phyloP scores from a whole-genome alignment of 129 eudicot species.

The Arctium lappa region DNA sequence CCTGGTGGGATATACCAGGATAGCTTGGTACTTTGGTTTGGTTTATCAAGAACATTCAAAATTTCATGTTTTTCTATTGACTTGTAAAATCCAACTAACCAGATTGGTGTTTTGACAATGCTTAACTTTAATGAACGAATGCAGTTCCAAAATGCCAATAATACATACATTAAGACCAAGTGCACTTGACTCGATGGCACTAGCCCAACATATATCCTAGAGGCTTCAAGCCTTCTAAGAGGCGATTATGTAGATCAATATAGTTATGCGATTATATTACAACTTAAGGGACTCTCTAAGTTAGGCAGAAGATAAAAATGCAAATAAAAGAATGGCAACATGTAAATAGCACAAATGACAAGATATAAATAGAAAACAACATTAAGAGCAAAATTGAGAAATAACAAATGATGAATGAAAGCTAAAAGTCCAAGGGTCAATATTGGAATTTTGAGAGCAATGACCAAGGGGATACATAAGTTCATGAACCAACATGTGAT shows the following conservation, averaged over 20 bases:
- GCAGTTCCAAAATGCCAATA: background rate
- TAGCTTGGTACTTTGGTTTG: background rate
- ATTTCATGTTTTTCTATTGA: background rate
- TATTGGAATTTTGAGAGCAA: background rate
- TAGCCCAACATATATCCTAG: background rate
- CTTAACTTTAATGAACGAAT: background rate
- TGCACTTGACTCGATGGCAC: background rate
- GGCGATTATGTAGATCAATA: background rate
- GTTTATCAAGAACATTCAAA: background rate
- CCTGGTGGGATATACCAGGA: background rate
- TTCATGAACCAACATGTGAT: background rate
- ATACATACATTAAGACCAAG: background rate
- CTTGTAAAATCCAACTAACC: background rate
- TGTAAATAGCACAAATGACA: conserved; percentile 2
- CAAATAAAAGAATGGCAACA: background rate
- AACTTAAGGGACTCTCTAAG: conserved; percentile 6
- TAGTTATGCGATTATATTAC: background rate
- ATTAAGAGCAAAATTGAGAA: background rate
- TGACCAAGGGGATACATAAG: background rate
- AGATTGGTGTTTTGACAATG: background rate
- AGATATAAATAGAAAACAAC: background rate
- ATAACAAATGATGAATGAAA: background rate
- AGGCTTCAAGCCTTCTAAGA: conserved; percentile 9
- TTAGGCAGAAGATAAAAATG: background rate
- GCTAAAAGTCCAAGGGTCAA: background rate